Conservation (phyloP, 768 basidiomycete species). For the Mycena polygramma region DNA sequence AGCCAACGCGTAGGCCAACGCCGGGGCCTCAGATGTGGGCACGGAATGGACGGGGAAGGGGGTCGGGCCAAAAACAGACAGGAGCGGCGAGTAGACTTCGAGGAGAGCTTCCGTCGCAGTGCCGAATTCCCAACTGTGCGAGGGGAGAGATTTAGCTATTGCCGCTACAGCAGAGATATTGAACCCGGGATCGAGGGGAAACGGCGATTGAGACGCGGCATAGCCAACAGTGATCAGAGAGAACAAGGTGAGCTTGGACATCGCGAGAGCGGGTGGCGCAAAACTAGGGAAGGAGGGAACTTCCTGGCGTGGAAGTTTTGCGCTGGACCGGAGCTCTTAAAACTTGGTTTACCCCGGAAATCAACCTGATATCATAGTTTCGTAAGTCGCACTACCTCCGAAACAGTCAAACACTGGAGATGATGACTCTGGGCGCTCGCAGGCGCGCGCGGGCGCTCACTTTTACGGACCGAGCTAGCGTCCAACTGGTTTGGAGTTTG, state of each 20-base stretch:
- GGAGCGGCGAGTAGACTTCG: conserved; percentile 44
- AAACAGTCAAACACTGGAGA: too few relatives aligned
- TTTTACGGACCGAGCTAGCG: too few relatives aligned
- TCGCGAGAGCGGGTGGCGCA: neutral
- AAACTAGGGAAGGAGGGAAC: neutral
- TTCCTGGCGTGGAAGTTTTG: neutral
- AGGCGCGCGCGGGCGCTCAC: too few relatives aligned
- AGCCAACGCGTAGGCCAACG: conserved; percentile 37
- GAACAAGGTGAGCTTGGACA: conserved; percentile 18
- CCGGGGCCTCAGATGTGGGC: conserved; percentile 25
- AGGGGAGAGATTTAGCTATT: conserved; percentile 41
- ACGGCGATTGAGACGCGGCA: neutral
- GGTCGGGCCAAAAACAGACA: conserved; percentile 45
- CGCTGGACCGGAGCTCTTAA: too few relatives aligned
- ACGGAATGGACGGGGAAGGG: conserved; percentile 45
- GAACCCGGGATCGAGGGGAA: conserved; percentile 44
- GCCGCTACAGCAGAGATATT: conserved; percentile 41
- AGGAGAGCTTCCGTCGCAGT: conserved; percentile 46
- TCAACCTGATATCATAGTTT: too few relatives aligned
- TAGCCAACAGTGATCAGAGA: conserved; percentile 37
- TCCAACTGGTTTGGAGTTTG: too few relatives aligned
- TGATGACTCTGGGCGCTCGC: too few relatives aligned
- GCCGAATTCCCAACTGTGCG: conserved; percentile 50
- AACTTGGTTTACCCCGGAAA: too few relatives aligned
- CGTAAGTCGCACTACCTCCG: too few relatives aligned